Base-by-base conservation (phyloP, 2,329 filamentous ascomycete genomes). In the Aspergillus oerlinghausenensis region DNA sequence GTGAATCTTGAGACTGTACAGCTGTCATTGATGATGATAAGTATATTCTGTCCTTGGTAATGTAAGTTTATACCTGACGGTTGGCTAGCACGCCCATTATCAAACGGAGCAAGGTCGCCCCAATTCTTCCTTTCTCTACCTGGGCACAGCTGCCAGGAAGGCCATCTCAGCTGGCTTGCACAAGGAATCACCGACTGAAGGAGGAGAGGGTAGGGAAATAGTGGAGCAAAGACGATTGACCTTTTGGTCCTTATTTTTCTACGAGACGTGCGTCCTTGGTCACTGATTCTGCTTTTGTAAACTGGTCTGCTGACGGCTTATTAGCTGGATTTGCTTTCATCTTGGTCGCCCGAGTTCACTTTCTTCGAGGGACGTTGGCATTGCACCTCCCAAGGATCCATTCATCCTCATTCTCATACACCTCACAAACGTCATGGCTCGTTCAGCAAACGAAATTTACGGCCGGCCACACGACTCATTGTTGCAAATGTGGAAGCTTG, bases 1-100 rank as follows among this genome's bases (percentile, higher is more conserved):
- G 77, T 79, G 2, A 79, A 79, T 47, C 60, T 77, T 14, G 75
- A 79, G 52, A 73, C 73, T 1, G 68, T 79, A 3, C 77, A 79
- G 55, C 68, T 78, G 6, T 70, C 75, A 0, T 60, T 78, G 14
- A 65, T 79, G 29, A 77, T 79, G 75, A 79, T 79, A 75, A 76
- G 76, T 74, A n/a, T 28, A 8, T 60, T 35, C 47, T 38, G 3
- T 3, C 7, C 1, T 8, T 2, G 11, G 3, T 3, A 17, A 17
- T 10, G 8, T 19, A 6, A 19, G 2, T 2, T 14, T 21, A 4
- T 17, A 10, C 9, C 59, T 62, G 11, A 63, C 60, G 52, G 55
- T 51, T 56, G 35, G 4, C 23, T 9, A 55, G 56, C 59, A 79
- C 76, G 74, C 70, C 19, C 75, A 76, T 60, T 77, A 73, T 49